Base-by-base conservation (phyloP, 371 early-diverging fungal species). In the Rhizopus sp. region DNA sequence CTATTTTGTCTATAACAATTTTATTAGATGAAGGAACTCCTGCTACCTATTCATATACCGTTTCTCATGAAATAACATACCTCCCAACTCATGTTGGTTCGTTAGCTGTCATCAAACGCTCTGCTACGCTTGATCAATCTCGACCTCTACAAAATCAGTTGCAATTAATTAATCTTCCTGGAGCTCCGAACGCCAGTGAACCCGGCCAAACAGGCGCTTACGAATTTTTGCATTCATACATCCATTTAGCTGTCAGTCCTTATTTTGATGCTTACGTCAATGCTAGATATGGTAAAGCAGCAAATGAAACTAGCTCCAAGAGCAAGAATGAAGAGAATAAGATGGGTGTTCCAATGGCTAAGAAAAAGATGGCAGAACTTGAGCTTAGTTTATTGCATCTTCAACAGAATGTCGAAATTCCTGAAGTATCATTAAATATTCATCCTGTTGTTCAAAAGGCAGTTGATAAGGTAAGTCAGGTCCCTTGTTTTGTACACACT, bases 371-470 rank as follows among this genome's bases (percentile, higher is more conserved):
- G 72, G 96, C 97, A 31, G 99, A 99, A 70, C 81, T 99, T 30
- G 98, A 97, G 63, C 87, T 98, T 42, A 91, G 96, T 31, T 82
- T 99, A 37, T 69, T 96, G 47, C 93, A 97, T 63, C 70, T 98
- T 45, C 98, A 98, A 72, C 96, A 99, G 64, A 97, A 97, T 68
- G 93, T 97, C 35, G 97, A 95, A 46, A 98, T 99, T 42, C 99
- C 99, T 5, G 96, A 96, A 16, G 88, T 94, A 37, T 74, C 78
- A 3, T 85, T 99, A 45, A 86, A 75, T 59, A 92, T 94, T 61
- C 93, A 96, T 66, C 93, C 93, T 12, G 83, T 88, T 3, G 88
- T 97, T 34, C 86, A 84, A 64, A 82, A 84, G 32, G 89, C 91
- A 4, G 90, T 94, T 5, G 90, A 89, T 16, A 81, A 85, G 66